Percentiles rank a stretch among this genome's conserved stretches.
Evolutionary conservation across 139 green algal species (phyloP).

Genomic region (Chlorella sp.): DNA sequence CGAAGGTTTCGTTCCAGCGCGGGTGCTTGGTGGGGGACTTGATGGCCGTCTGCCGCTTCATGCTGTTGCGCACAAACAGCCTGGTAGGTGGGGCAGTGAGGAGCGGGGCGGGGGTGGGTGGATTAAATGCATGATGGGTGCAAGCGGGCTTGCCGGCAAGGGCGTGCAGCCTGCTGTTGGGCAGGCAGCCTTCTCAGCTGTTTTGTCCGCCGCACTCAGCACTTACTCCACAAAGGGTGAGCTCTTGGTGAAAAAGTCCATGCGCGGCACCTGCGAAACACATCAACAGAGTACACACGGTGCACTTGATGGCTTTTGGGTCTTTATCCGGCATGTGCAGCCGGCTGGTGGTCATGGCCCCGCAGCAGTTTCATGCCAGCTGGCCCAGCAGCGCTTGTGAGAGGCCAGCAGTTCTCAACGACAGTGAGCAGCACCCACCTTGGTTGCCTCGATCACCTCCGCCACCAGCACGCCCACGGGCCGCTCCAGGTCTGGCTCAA

Average conservation of each 20-base stretch:
- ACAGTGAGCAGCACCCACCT: no score
- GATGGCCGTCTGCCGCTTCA: constrained; percentile 22
- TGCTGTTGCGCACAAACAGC: constrained; percentile 29
- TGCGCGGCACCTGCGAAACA: constrained; percentile 15
- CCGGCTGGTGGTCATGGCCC: no score
- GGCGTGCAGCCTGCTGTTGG: no score
- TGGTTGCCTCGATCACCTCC: constrained; percentile 29
- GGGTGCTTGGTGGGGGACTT: constrained; percentile 27
- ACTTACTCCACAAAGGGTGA: constrained; percentile 35
- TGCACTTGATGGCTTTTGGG: no score
- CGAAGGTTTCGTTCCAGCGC: constrained; percentile 40
- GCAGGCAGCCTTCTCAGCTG: no score
- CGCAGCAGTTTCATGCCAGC: no score
- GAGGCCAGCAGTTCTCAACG: no score
- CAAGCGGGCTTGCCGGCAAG: neutral
- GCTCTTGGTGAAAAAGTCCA: constrained; percentile 24
- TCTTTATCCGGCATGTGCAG: no score
- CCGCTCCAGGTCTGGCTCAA: constrained; percentile 26
- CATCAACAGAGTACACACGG: no score
- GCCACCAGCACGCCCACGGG: constrained; percentile 23
- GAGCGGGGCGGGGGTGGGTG: neutral
- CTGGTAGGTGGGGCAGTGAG: neutral
- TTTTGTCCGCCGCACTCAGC: neutral
- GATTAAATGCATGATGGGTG: neutral
- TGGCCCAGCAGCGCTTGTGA: no score